Conservation (phyloP, 2,329 filamentous ascomycete genomes). For the Botrytis tulipae region DNA sequence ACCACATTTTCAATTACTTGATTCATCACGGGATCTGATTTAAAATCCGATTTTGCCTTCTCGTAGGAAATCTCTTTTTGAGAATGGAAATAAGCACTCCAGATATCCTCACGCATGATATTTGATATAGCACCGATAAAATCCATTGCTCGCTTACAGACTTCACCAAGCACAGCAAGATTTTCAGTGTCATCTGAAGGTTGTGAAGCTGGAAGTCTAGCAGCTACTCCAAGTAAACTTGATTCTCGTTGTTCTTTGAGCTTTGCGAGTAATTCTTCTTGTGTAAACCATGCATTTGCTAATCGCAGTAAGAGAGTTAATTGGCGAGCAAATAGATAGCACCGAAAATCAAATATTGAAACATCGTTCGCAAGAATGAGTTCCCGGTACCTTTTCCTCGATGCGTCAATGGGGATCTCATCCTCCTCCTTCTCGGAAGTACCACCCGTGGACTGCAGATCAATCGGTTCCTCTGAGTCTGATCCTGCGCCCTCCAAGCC, state of each 20-base stretch:
- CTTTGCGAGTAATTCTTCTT: constrained; percentile 61
- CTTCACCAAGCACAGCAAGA: constrained; percentile 75
- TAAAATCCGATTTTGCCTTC: constrained; percentile 38
- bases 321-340: constrained; percentile 90
- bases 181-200: constrained; percentile 66
- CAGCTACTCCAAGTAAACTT: constrained; percentile 56
- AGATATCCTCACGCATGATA: constrained; percentile 75
- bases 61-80: constrained; percentile 19
- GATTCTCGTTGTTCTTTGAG: constrained; percentile 61
- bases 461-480: constrained; percentile 45
- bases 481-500: constrained; percentile 41
- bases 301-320: constrained; percentile 77
- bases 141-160: constrained; percentile 77
- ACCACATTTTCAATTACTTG: constrained; percentile 71
- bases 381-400: constrained; percentile 81
- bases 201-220: constrained; percentile 49
- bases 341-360: constrained; percentile 91
- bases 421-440: constrained; percentile 43
- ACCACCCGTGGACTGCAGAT: constrained; percentile 49
- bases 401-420: constrained; percentile 60
- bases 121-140: constrained; percentile 81
- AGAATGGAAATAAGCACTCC: constrained; percentile 50
- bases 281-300: constrained; percentile 67
- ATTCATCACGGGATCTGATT: constrained; percentile 42
- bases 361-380: constrained; percentile 93